Conservation (phyloP, 1,284 basidiomycete genomes). For the Cutaneotrichosporon spelunceum region DNA sequence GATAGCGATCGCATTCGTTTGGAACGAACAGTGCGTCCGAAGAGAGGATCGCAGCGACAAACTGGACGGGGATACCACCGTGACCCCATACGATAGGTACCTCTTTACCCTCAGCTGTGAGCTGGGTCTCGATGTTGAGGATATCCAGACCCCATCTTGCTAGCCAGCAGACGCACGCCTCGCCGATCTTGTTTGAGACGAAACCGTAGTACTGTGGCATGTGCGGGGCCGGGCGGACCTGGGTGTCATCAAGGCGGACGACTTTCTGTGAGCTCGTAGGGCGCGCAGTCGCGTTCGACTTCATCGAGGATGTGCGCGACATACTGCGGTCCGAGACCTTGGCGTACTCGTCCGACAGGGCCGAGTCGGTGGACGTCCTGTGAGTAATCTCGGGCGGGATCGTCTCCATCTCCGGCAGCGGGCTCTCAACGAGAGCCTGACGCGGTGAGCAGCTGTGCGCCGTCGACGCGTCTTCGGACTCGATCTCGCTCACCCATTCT, state of each 20-base stretch:
- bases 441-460: background rate
- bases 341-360: conserved; percentile 14
- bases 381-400: background rate
- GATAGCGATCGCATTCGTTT: conserved; percentile 75
- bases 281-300: conserved; percentile 15
- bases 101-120: background rate
- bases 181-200: conserved; percentile 83
- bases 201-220: conserved; percentile 68
- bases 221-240: conserved; percentile 1
- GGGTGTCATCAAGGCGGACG: conserved; percentile 3
- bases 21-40: conserved; percentile 77
- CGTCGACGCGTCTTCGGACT: conserved; percentile 4
- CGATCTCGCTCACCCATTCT: conserved; percentile 16
- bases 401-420: background rate
- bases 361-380: conserved; percentile 20
- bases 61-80: conserved; percentile 66
- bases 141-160: conserved; percentile 79
- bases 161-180: conserved; percentile 84
- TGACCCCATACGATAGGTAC: conserved; percentile 60
- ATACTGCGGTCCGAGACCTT: conserved; percentile 13
- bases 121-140: conserved; percentile 63
- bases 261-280: conserved; percentile 7
- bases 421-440: background rate
- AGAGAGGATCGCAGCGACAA: conserved; percentile 70
- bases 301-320: conserved; percentile 14